Base-by-base conservation (phyloP, 2,329 filamentous ascomycete genomes). In the Rhinocladiella similis region DNA sequence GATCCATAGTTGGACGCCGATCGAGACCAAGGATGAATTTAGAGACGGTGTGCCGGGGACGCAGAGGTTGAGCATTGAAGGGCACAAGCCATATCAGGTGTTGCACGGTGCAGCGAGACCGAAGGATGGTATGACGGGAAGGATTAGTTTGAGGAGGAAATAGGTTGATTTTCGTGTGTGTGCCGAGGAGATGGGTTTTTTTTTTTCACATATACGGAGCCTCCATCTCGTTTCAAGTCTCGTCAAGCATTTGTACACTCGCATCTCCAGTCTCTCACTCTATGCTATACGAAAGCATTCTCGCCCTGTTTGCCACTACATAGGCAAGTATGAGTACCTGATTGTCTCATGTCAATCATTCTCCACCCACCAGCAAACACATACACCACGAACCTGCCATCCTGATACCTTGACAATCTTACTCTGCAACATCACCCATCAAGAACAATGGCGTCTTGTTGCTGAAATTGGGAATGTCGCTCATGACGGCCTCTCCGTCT, bases 1-100 rank as follows among this genome's bases (percentile, higher is more conserved):
- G 20, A 55, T 60, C 19, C 43, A 57, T 19, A 39, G 41, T 3
- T 60, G 58, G 58, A 53, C 29, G 14, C 47, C 54, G 12, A 20
- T 54, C 7, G 60, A 59, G 60, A 62, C 55, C 10, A 38, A 10
- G 18, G 59, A 58, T 33, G 59, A 61, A 39, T 61, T 45, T 27
- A 33, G 19, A 7, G 59, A 55, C 20, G 52, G 53, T 1, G 9
- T 36, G 3, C 29, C 50, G 5, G 56, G 56, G 3, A 19, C 16
- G 16, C 25, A 54, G 47, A 51, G 53, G 41, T n/a, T 50, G 48
- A 61, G 39, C 13, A 50, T 65, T 5, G 61, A 65, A 22, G 63
- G 63, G 10, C 59, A 63, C 41, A 54, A 42, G 33, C 45, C 56
- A 16, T 65, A 57, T 46, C 61, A 60, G 54, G 51, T 56, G 13